Evolutionary conservation across 176 grass and related monocot genomes (phyloP), one percentile per base, ranked within the genome.

Genomic region (Leersia perrieri): DNA sequence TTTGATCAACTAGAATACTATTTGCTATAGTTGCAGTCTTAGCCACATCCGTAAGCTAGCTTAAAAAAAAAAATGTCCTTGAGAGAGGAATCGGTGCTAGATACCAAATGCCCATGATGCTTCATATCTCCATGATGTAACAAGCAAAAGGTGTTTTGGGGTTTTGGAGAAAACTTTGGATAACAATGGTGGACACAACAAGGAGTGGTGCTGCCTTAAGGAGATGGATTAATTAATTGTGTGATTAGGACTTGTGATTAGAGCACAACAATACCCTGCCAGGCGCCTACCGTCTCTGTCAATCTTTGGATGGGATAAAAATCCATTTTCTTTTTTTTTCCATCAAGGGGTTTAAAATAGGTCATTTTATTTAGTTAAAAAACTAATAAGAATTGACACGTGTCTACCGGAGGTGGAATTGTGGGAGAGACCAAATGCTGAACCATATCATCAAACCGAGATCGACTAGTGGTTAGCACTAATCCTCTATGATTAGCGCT

Each of bases 201-300:
- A 68, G 70, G 42, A 67, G 34, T 68, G 77, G 61, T 67, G 76
- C 61, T 45, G 76, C 76, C 76, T 74, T 74, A 86, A 74, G 45
- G 44, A 66, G 76, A 61, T 80, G 62, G 70, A 60, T 87, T 87
- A 75, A 66, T 80, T 67, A 33, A 80, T 74, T 67, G 42, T 39
- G 76, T 51, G 84, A 86, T 86, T 80, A 86, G 36, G 77, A 86
- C 76, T 5, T 33, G 57, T 57, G 84, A 80, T 86, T 74, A 80
- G 84, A 74, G 70, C 84, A 74, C 77, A 34, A 60, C 70, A 68
- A 73, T 25, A 33, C 42, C 70, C 29, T 28, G 5, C 35, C 27
- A 34, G 40, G 44, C 68, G 66, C 76, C 75, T 65, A 60, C 69
- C 66, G 76, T 74, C 84, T 33, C 22, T 72, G 32, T 81, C 25